phyloP scores from a whole-genome alignment of 306 rosid genomes.

The Vachellia collinsii region DNA sequence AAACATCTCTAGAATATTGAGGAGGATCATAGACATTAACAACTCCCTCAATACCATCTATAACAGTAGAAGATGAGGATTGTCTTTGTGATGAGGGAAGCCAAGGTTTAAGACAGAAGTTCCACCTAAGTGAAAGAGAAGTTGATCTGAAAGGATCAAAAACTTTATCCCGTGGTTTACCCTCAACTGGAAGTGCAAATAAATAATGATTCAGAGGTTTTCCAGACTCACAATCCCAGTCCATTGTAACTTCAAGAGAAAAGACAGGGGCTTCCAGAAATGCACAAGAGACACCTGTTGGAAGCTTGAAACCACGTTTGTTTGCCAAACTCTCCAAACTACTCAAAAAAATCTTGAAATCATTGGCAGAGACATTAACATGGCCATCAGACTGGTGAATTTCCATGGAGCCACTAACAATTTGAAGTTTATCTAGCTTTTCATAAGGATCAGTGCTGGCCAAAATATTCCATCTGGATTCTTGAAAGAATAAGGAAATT shows the following conservation, averaged over 20 bases:
- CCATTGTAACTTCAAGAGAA: slow-evolving; percentile 85
- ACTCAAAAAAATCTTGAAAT: slow-evolving; percentile 77
- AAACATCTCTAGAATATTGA: slow-evolving; percentile 49
- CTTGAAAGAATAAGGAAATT: slow-evolving; percentile 66
- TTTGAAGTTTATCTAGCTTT: slow-evolving; percentile 88
- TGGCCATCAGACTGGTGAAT: slow-evolving; percentile 91
- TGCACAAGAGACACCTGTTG: slow-evolving; percentile 70
- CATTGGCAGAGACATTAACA: slow-evolving; percentile 69
- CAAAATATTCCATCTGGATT: slow-evolving; percentile 78
- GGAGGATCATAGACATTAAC: slow-evolving; percentile 61
- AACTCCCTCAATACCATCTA: slow-evolving; percentile 53
- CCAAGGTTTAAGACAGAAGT: slow-evolving; percentile 76
- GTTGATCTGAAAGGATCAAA: slow-evolving; percentile 97
- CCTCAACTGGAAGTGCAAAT: slow-evolving; percentile 87
- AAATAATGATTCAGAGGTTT: slow-evolving; percentile 90
- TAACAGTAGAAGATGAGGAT: slow-evolving; percentile 39
- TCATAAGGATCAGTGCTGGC: slow-evolving; percentile 95
- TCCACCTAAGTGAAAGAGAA: slow-evolving; percentile 91
- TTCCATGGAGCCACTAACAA: slow-evolving; percentile 70
- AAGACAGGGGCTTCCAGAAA: slow-evolving; percentile 82
- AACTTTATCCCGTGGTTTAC: slow-evolving; percentile 73
- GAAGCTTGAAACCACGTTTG: slow-evolving; percentile 75
- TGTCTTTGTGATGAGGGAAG: slow-evolving; percentile 56
- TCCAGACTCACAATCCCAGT: slow-evolving; percentile 96
- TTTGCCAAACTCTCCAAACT: slow-evolving; percentile 96